These are phyloP conservation scores for Cytospora mali DNA, from an alignment of 2,329 filamentous ascomycete species.

Conservation along the genomic window DNA sequence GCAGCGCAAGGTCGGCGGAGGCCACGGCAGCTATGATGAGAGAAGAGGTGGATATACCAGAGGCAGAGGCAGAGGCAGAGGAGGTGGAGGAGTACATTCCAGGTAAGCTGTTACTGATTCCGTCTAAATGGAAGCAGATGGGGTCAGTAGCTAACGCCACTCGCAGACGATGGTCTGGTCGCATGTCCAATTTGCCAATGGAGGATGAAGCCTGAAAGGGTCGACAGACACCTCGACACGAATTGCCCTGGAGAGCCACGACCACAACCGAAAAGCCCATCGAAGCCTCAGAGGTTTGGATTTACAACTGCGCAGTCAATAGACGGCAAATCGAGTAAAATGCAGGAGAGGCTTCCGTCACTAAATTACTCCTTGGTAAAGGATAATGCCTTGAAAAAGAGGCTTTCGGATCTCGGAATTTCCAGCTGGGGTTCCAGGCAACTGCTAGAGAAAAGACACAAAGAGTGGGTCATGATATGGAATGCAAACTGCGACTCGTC, in stretches of 20 bases:
- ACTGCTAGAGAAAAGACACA: constrained; percentile 78
- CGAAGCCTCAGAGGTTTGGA: constrained; percentile 31
- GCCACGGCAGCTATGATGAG: constrained; percentile 41
- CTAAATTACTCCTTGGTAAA: constrained; percentile 88
- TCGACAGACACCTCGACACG: constrained; percentile 80
- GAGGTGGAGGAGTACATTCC: constrained; percentile 39
- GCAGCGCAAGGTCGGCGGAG: constrained; percentile 45
- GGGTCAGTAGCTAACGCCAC: background rate
- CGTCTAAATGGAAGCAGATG: no score
- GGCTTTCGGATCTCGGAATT: constrained; percentile 79
- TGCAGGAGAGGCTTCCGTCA: constrained; percentile 70
- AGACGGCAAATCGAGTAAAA: constrained; percentile 37
- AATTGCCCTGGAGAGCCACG: constrained; percentile 49
- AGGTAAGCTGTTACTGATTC: constrained; percentile 30
- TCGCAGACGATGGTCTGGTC: constrained; percentile 71
- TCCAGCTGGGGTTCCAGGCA: constrained; percentile 68
- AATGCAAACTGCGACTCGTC: constrained; percentile 94
- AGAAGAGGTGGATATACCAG: constrained; percentile 34
- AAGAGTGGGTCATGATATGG: constrained; percentile 93
- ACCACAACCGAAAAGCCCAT: constrained; percentile 33
- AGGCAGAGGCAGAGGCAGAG: constrained; percentile 41
- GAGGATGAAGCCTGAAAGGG: constrained; percentile 77
- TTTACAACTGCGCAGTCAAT: constrained; percentile 8
- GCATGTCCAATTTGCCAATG: constrained; percentile 80
- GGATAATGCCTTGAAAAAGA: constrained; percentile 76